phyloP scores from a whole-genome alignment of 192 early-diverging fungal genomes.

The Helicostylum pulchrum region DNA sequence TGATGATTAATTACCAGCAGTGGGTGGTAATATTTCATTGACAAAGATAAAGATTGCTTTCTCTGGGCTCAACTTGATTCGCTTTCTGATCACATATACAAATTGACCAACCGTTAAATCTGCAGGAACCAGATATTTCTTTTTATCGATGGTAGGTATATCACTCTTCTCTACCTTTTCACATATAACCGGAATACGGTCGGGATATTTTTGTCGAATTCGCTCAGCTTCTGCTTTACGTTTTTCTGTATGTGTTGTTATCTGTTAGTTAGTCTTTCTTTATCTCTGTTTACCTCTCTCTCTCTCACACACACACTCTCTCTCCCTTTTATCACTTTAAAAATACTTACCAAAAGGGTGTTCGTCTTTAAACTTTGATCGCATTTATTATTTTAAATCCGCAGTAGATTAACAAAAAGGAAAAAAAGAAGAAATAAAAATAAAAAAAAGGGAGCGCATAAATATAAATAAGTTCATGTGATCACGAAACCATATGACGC shows the following conservation, averaged over 20 bases:
- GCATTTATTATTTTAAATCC: conserved; percentile 40
- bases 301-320: neutral
- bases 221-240: conserved; percentile 95
- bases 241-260: conserved; percentile 72
- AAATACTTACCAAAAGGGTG: conserved; percentile 78
- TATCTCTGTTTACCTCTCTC: neutral
- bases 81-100: conserved; percentile 95
- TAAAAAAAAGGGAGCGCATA: conserved; percentile 8
- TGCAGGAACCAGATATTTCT: conserved; percentile 98
- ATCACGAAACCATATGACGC: neutral
- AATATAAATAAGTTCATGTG: neutral
- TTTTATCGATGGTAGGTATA: conserved; percentile 98
- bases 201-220: conserved; percentile 96
- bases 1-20: conserved; percentile 50
- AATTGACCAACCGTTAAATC: conserved; percentile 98
- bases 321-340: neutral
- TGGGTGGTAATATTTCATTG: conserved; percentile 91
- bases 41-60: conserved; percentile 99
- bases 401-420: conserved; percentile 1
- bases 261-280: no score
- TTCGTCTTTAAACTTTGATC: conserved; percentile 96
- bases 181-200: conserved; percentile 86
- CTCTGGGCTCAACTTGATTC: conserved; percentile 95
- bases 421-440: conserved; percentile 7
- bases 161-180: conserved; percentile 98